Evolutionary conservation across 2,329 filamentous ascomycete species (phyloP), one percentile per base, ranked within the genome.

Genomic region (Diaporthe citri): DNA sequence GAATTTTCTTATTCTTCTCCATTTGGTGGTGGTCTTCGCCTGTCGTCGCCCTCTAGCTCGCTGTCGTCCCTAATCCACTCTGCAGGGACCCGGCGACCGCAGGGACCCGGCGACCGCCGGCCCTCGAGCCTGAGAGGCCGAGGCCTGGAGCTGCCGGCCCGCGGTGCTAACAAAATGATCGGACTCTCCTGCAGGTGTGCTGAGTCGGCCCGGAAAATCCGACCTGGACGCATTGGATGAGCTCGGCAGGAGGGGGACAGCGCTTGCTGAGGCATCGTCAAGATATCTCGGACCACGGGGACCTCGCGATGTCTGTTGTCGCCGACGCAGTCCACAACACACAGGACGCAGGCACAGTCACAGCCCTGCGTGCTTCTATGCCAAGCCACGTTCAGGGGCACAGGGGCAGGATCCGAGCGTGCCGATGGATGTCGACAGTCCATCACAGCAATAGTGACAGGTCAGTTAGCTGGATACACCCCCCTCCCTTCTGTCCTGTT

Each of bases 81-180:
- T 52, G 43, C 64, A 70, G 72, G 72, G 64, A 70, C 62, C 64
- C 72, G 72, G 62, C 72, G 72, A 71, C 52, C 55, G 72, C 72
- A 70, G 72, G 72, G 64, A 70, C 62, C 64, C 72, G 72, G 62
- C 72, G 72, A 71, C 52, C 55, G 72, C 72, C 72, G 72, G 51
- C 25, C 34, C 55, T 69, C 60, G 52, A 41, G 25, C 13, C n/a
- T 51, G 31, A 25, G n/a, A n/a, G n/a, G 36, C 31, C 46, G 57
- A 25, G 20, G 41, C n/a, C 43, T 28, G 46, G 31, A 41, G n/a
- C 25, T 52, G 57, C 57, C 46, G 70, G 57, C 71, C 48, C 55
- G 57, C 43, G 64, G 36, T 64, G 25, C 39, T 51, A 60, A n/a
- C 7, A 20, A 39, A 43, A 34, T 12, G 59, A 48, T 31, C 64